These are phyloP conservation scores for Phytophthora hibernalis DNA, from an alignment of 352 stramenopile genomes.

Conservation along the genomic window DNA sequence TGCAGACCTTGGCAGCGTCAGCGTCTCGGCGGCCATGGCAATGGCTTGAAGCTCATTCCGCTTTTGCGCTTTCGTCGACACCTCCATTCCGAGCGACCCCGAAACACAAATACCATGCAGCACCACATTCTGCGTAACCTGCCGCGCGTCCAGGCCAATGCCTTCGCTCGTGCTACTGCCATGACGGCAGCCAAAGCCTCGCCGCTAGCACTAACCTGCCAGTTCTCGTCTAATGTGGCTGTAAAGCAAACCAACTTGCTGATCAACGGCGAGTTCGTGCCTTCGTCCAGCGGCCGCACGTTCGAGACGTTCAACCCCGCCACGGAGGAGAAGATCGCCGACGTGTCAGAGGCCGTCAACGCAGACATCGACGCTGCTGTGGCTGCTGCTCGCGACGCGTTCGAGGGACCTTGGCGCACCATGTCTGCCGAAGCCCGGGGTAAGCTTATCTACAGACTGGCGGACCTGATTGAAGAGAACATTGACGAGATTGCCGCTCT, in stretches of 20 bases:
- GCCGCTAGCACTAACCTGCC: slow-evolving; percentile 9
- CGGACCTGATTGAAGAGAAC: slow-evolving; percentile 55
- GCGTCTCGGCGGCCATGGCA: background rate
- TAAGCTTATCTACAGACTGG: slow-evolving; percentile 44
- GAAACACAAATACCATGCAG: slow-evolving; percentile 37
- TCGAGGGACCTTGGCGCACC: slow-evolving; percentile 63
- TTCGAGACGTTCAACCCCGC: slow-evolving; percentile 80
- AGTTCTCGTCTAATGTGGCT: slow-evolving; percentile 40
- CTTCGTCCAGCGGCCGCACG: slow-evolving; percentile 57
- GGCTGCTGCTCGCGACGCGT: slow-evolving; percentile 61
- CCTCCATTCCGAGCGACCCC: slow-evolving; percentile 13
- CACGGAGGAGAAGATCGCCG: slow-evolving; percentile 71
- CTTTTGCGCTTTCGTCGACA: slow-evolving; percentile 20
- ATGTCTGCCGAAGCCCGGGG: slow-evolving; percentile 43
- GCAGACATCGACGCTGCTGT: slow-evolving; percentile 78
- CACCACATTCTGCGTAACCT: slow-evolving; percentile 45
- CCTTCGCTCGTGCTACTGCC: slow-evolving; percentile 13
- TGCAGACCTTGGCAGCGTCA: background rate
- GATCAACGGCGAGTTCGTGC: slow-evolving; percentile 86
- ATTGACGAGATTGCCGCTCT: slow-evolving; percentile 69
- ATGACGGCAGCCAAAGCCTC: slow-evolving; percentile 24
- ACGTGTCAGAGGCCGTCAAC: slow-evolving; percentile 57
- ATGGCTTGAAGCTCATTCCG: slow-evolving; percentile 15
- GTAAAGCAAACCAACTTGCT: slow-evolving; percentile 76
- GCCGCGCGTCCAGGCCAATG: slow-evolving; percentile 21